Percentiles rank a stretch among this genome's conserved stretches.
These are phyloP conservation scores for Olyra latifolia DNA, from an alignment of 176 grass and related monocot genomes.

Conservation along the genomic window DNA sequence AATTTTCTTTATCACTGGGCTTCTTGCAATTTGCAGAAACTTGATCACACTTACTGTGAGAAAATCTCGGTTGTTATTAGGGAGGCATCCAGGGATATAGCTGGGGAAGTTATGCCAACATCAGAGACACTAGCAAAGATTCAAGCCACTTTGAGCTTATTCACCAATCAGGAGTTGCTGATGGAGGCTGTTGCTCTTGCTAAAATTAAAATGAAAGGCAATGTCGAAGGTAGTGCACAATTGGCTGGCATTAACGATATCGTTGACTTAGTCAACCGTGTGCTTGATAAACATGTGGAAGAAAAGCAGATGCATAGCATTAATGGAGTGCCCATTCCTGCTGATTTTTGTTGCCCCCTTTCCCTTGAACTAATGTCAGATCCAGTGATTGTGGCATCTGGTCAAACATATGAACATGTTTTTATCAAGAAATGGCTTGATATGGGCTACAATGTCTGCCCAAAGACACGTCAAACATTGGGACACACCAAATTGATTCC, in stretches of 20 bases:
- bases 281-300: slow-evolving; percentile 46
- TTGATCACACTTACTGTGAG: slow-evolving; percentile 21
- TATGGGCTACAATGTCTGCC: slow-evolving; percentile 73
- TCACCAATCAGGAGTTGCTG: slow-evolving; percentile 51
- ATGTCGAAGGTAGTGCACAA: slow-evolving; percentile 17
- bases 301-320: slow-evolving; percentile 57
- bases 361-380: slow-evolving; percentile 85
- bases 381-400: slow-evolving; percentile 81
- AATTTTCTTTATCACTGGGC: neutral
- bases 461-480: slow-evolving; percentile 69
- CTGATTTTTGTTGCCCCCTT: slow-evolving; percentile 85
- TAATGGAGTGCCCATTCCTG: slow-evolving; percentile 56
- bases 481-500: slow-evolving; percentile 77
- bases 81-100: slow-evolving; percentile 36
- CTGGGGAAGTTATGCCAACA: slow-evolving; percentile 21
- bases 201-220: slow-evolving; percentile 37
- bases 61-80: slow-evolving; percentile 31
- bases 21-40: slow-evolving; percentile 31
- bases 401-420: slow-evolving; percentile 75
- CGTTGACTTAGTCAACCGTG: slow-evolving; percentile 42
- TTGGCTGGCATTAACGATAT: slow-evolving; percentile 22
- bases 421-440: slow-evolving; percentile 84
- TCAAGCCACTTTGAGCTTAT: slow-evolving; percentile 44
- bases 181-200: slow-evolving; percentile 50
- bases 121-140: slow-evolving; percentile 43